Evolutionary conservation across 2,329 filamentous ascomycete genomes (phyloP).

Genomic region (Cylindrodendrum hubeiense): DNA sequence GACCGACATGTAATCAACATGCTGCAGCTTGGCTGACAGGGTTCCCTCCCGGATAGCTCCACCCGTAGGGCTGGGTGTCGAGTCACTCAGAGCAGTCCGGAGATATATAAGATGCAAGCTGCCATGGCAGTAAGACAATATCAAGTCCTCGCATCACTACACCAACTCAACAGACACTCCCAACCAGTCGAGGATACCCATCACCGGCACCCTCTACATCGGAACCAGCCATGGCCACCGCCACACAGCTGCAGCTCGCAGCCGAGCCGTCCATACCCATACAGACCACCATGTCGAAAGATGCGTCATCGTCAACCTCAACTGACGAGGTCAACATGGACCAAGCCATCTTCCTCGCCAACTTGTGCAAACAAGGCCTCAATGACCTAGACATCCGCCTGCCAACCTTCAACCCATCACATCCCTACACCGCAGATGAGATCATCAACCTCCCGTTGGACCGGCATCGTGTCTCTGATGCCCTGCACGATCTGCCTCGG

Average conservation of each 20-base stretch:
- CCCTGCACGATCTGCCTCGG: conserved; percentile 49
- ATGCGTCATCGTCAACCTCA: conserved; percentile 2
- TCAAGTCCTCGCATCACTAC: not conserved
- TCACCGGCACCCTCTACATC: not conserved
- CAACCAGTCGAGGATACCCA: not conserved
- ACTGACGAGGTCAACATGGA: conserved; percentile 38
- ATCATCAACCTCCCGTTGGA: conserved; percentile 50
- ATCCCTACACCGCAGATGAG: conserved; percentile 50
- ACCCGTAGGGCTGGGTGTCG: conserved; percentile 34
- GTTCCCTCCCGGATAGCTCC: conserved; percentile 14
- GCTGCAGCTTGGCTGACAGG: not conserved
- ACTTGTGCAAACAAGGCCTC: conserved; percentile 46
- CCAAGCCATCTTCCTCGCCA: conserved; percentile 45
- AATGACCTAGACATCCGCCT: conserved; percentile 43
- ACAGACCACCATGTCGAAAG: not conserved
- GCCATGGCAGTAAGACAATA: not conserved
- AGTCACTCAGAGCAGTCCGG: not conserved
- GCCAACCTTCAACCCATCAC: conserved; percentile 45
- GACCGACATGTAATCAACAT: conserved; percentile 31
- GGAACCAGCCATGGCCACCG: conserved; percentile 45
- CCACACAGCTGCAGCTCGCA: conserved; percentile 46
- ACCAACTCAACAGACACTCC: not conserved
- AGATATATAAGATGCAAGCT: not conserved
- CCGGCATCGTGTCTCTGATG: conserved; percentile 46
- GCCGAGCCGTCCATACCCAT: conserved; percentile 35